Percentiles rank a stretch among this genome's conserved stretches.
These are phyloP conservation scores for Alternaria arborescens DNA, from an alignment of 2,329 filamentous ascomycete species.

Conservation along the genomic window DNA sequence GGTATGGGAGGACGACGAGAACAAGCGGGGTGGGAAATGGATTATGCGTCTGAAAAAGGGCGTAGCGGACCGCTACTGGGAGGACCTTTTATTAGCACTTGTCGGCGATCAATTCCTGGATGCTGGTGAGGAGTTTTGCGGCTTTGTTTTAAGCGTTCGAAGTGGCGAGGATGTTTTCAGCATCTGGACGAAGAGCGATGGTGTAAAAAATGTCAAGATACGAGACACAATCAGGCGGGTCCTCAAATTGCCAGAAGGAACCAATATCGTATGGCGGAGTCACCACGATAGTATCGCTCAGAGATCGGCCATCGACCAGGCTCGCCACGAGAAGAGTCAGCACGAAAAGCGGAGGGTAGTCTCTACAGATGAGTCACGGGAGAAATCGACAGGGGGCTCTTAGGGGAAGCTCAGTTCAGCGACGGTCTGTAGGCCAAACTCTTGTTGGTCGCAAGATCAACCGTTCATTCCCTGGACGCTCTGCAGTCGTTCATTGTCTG, in stretches of 20 bases:
- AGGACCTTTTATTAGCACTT: conserved; percentile 88
- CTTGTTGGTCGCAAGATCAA: background rate
- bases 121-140: conserved; percentile 92
- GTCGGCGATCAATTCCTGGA: conserved; percentile 95
- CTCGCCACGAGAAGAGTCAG: conserved; percentile 80
- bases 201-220: conserved; percentile 93
- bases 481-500: background rate
- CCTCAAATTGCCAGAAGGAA: conserved; percentile 85
- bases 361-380: conserved; percentile 46
- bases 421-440: conserved; percentile 2
- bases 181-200: conserved; percentile 95
- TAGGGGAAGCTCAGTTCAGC: conserved; percentile 21
- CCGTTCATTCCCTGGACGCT: background rate
- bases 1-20: conserved; percentile 98
- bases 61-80: conserved; percentile 95
- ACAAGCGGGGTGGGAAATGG: conserved; percentile 97
- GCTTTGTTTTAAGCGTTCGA: conserved; percentile 90
- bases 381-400: conserved; percentile 39
- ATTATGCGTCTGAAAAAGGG: conserved; percentile 97
- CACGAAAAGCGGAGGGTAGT: conserved; percentile 56
- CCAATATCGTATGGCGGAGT: conserved; percentile 92
- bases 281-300: conserved; percentile 97
- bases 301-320: conserved; percentile 87
- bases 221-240: conserved; percentile 96
- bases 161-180: conserved; percentile 97